Evolutionary conservation across 2,329 filamentous ascomycete genomes (phyloP), one percentile per base, ranked within the genome.

Genomic region (Talaromyces sp.): DNA sequence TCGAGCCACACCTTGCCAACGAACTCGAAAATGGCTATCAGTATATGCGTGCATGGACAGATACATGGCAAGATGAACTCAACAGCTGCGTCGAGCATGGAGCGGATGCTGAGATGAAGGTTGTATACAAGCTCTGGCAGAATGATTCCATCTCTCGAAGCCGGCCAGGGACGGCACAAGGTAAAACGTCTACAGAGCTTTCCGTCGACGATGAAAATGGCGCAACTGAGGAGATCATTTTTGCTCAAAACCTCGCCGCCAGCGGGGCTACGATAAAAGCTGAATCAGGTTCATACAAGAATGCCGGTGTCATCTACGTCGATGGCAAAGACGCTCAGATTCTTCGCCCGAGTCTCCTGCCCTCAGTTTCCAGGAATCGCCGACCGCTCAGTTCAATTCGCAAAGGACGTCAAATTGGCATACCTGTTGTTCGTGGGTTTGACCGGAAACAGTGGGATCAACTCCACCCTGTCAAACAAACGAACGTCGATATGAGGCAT

Each of bases 41-140:
- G 64, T 92, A 96, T 72, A 82, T 98, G 60, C 88, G 88, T 62
- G 92, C 92, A 0, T 97, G 94, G 89, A 93, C 91, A 1, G 87
- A 95, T 70, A 97, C 94, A 1, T 99, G 95, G 93, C 85, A 85
- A 61, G 93, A 97, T 72, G 94, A 99, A 77, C 81, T 99, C 8
- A 88, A 90, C 68, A 96, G 92, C 76, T 96, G 95, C 5, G 84
- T 97, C 6, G 92, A 97, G 60, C 92, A 97, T 65, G 95, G 95
- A 1, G 89, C 94, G 1, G 82, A 90, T 10, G 95, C 94, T 0
- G 95, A 99, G 77, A 90, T 95, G 78, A 98, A 98, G 76, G 89
- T 97, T 8, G 87, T 91, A 0, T 88, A 97, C 76, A 87, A 83
- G 41, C 80, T 98, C 9, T 97, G 93, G 93, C 89, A 91, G 0